phyloP scores from a whole-genome alignment of 768 basidiomycete species.

The Mycena maculata region DNA sequence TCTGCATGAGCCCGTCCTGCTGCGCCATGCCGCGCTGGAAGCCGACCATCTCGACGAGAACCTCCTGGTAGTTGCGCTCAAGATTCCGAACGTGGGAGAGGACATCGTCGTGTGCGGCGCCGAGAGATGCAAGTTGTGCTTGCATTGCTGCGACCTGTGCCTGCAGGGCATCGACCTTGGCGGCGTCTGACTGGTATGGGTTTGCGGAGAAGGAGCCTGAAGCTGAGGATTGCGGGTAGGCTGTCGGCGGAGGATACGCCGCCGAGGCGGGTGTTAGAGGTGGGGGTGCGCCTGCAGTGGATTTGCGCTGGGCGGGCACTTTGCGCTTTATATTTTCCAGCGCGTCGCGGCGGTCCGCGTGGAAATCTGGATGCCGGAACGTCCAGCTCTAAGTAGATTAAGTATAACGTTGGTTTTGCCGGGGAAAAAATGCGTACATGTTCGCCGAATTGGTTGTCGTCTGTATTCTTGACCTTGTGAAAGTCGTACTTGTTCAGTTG shows the following conservation, averaged over 20 bases:
- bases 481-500: constrained; percentile 98
- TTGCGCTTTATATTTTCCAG: constrained; percentile 72
- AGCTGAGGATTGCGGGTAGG: constrained; percentile 41
- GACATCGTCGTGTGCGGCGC: constrained; percentile 62
- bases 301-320: constrained; percentile 65
- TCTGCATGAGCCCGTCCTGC: constrained; percentile 87
- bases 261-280: constrained; percentile 36
- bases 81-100: constrained; percentile 65
- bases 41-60: constrained; percentile 76
- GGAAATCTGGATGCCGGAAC: constrained; percentile 70
- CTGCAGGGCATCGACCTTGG: constrained; percentile 48
- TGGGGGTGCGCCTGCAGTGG: constrained; percentile 48
- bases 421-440: constrained; percentile 53
- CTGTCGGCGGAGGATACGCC: constrained; percentile 41
- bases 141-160: constrained; percentile 47
- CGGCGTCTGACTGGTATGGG: constrained; percentile 44
- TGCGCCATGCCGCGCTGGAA: constrained; percentile 83
- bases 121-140: constrained; percentile 57
- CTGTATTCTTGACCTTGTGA: constrained; percentile 94
- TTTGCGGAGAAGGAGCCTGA: constrained; percentile 44
- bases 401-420: neutral
- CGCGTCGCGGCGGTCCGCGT: constrained; percentile 63
- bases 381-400: constrained; percentile 58
- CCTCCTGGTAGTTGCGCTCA: constrained; percentile 73
- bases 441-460: constrained; percentile 78